Base-by-base conservation (phyloP, 305 asterid genomes). In the Galium porrigens region DNA sequence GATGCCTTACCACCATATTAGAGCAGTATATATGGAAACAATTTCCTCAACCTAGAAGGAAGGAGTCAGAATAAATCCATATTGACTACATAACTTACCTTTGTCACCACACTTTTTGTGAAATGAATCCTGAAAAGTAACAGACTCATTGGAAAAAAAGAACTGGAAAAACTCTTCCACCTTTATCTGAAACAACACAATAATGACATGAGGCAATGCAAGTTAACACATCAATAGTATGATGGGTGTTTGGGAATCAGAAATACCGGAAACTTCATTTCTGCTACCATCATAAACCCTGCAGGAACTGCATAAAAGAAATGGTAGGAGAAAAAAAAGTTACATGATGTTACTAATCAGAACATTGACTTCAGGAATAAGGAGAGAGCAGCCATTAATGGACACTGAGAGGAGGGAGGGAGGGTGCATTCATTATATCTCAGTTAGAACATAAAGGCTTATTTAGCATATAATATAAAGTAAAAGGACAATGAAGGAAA, bases 101-200 rank as follows among this genome's bases (percentile, higher is more conserved):
- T 86, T 92, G 78, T 92, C 99, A 25, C 96, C 97, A 73, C 97
- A 92, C 73, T 87, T 89, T 68, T 65, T 69, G 73, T 86, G 97
- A 81, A 84, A 92, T 51, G 80, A 76, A 73, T 82, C 91, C 58
- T 76, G 95, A 75, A 92, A 92, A 72, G 58, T 70, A 63, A 76
- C 66, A 70, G 90, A 80, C 37, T 70, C 82, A 69, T 92, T 87
- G 49, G 97, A 89, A 76, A 89, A 80, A 77, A 86, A 89, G 81
- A 85, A 60, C 72, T 76, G 69, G 74, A 87, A 89, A 77, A 92
- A 81, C 80, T 87, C 92, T 76, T 85, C 88, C 67, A 78, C 88
- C 61, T 73, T 76, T 66, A 89, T 75, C 98, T 91, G 86, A 76
- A 70, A 75, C 65, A 72, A 41, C 37, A 41, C 29, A 34, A 61